Base-by-base conservation (phyloP, 257 asterid genomes). In the Scutellaria galericulata region DNA sequence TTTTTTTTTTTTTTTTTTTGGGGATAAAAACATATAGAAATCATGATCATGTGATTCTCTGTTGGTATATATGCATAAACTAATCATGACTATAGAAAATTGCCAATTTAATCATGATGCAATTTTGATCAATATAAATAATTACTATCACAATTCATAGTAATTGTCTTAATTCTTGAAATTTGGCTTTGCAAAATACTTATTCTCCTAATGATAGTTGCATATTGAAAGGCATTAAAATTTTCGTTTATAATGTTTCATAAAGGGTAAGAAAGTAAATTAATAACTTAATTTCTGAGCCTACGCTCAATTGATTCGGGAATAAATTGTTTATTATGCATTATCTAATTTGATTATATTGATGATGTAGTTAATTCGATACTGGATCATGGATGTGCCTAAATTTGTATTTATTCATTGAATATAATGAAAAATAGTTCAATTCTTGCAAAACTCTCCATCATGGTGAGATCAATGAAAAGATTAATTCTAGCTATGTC, bases 121-220 rank as follows among this genome's bases (percentile, higher is more conserved):
- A 53, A 41, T 20, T 7, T 20, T 40, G 12, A 14, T 42, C 35
- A 8, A 4, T 31, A 31, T 31, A 31, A 4, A 31, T 27, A 27
- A 27, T 27, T 27, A 1, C 3, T 1, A 52, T 52, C 57, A 47
- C 52, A 11, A 11, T 12, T 47, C 53, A 47, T 47, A 47, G 8
- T 24, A 24, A 24, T 2, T 24, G 2, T 24, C 27, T 24, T 12
- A 53, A 20, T 6, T 53, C 53, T 73, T 15, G 41, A 51, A 22
- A 11, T 73, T 39, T 12, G 70, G 51, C 63, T 61, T 69, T 64
- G 64, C 52, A 20, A 40, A 75, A 56, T 65, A 40, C 9, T 37
- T 9, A 41, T 65, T 67, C 66, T 11, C 48, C 47, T 76, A 78
- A 85, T 82, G 77, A 85, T 82, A 73, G 67, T 67, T 73, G 66